These are phyloP conservation scores for Plasmodium fragile DNA, from an alignment of 169 alveolate genomes.

Conservation along the genomic window DNA sequence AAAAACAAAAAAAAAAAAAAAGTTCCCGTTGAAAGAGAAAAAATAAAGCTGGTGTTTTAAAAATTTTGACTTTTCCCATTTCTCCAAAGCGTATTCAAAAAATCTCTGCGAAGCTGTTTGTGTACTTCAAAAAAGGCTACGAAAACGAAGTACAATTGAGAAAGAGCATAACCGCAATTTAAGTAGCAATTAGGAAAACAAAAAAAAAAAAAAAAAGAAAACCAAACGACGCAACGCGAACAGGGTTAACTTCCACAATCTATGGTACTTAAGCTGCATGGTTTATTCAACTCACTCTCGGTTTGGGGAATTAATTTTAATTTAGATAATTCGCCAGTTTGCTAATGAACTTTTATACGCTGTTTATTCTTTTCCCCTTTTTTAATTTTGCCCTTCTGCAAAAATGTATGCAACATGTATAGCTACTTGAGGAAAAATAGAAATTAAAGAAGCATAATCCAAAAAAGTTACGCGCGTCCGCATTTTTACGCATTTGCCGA, in stretches of 20 bases:
- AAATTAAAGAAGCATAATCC: neutral
- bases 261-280: neutral
- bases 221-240: neutral
- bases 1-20: neutral
- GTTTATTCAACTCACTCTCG: neutral
- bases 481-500: neutral
- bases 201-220: neutral
- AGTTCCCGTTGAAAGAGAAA: neutral
- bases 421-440: neutral
- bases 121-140: neutral
- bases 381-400: constrained; percentile 19
- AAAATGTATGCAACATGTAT: constrained; percentile 5
- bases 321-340: neutral
- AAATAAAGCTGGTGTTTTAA: neutral
- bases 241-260: neutral
- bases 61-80: neutral
- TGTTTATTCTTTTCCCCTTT: neutral
- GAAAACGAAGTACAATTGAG: neutral
- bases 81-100: neutral
- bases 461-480: neutral
- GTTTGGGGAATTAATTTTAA: neutral
- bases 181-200: neutral
- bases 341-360: neutral
- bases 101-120: neutral
- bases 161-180: neutral